These are phyloP conservation scores for Ogataea populi-albae DNA, from an alignment of 805 yeast genomes.

Conservation along the genomic window DNA sequence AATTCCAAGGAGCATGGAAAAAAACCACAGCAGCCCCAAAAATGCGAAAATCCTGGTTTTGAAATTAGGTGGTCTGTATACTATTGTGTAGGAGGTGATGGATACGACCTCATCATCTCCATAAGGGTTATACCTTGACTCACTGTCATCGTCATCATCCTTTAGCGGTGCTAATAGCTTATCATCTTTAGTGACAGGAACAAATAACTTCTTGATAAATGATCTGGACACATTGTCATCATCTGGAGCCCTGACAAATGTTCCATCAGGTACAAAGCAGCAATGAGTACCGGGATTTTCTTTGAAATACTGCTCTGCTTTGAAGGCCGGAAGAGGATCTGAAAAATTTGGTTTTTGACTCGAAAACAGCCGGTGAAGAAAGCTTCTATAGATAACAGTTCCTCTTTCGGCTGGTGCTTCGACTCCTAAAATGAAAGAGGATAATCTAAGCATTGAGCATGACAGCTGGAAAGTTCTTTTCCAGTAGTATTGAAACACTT, in stretches of 20 bases:
- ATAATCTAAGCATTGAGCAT: conserved; percentile 59
- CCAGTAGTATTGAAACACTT: conserved; percentile 44
- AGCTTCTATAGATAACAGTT: conserved; percentile 51
- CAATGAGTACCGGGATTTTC: conserved; percentile 43
- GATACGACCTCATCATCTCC: conserved; percentile 35
- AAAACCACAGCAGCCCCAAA: conserved; percentile 43
- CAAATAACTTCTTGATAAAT: conserved; percentile 64
- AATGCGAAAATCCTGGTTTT: conserved; percentile 52
- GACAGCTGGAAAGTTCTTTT: conserved; percentile 50
- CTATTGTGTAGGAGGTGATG: conserved; percentile 57
- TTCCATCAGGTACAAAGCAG: conserved; percentile 77
- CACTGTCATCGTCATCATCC: conserved; percentile 28
- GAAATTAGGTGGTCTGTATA: conserved; percentile 84
- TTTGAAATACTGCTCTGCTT: conserved; percentile 44
- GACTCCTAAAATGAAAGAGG: conserved; percentile 73
- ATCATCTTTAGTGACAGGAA: conserved; percentile 80
- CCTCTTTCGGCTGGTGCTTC: conserved; percentile 72
- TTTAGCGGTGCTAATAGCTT: conserved; percentile 45
- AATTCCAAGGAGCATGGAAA: conserved; percentile 37
- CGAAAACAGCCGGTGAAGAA: conserved; percentile 38
- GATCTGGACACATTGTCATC: conserved; percentile 71
- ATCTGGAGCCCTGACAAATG: conserved; percentile 81
- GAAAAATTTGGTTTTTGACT: conserved; percentile 42
- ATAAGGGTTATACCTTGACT: conserved; percentile 30
- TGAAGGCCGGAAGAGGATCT: conserved; percentile 49